phyloP scores from a whole-genome alignment of 352 stramenopile species.

The Globisporangium radiosum region DNA sequence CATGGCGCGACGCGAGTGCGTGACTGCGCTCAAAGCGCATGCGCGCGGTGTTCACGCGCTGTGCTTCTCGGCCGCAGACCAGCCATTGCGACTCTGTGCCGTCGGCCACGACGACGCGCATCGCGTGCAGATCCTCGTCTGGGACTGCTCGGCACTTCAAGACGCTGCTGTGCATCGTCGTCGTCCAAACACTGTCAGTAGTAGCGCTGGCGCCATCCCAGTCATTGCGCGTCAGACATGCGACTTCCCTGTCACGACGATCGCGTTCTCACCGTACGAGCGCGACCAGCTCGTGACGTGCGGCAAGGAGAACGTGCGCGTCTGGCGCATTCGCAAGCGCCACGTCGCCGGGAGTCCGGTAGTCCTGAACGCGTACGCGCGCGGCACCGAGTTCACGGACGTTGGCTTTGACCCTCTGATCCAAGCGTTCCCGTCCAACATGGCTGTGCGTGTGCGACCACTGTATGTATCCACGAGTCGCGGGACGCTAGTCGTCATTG shows the following conservation, averaged over 20 bases:
- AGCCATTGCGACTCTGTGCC: constrained; percentile 34
- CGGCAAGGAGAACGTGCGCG: constrained; percentile 89
- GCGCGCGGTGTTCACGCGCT: constrained; percentile 38
- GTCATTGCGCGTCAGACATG: constrained; percentile 80
- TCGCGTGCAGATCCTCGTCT: constrained; percentile 73
- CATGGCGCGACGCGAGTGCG: constrained; percentile 29
- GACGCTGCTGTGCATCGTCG: too few species aligned
- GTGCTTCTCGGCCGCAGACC: constrained; percentile 30
- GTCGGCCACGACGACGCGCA: constrained; percentile 58
- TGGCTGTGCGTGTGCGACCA: constrained; percentile 34
- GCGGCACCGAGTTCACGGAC: constrained; percentile 78
- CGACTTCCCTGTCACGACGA: constrained; percentile 68
- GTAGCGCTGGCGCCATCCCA: constrained; percentile 10
- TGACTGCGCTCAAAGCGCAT: constrained; percentile 41
- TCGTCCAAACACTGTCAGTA: background rate
- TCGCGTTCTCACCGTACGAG: constrained; percentile 85
- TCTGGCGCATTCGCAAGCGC: constrained; percentile 72
- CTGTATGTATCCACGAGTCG: constrained; percentile 75
- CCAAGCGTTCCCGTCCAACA: constrained; percentile 47
- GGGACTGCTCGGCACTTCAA: constrained; percentile 37
- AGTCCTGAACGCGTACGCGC: constrained; percentile 87
- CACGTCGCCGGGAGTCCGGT: constrained; percentile 78
- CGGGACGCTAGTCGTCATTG: constrained; percentile 72
- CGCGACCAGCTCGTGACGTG: constrained; percentile 78
- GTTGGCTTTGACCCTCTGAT: constrained; percentile 76